phyloP scores from a whole-genome alignment of 2,329 filamentous ascomycete species.

The Anthostomella pinea region DNA sequence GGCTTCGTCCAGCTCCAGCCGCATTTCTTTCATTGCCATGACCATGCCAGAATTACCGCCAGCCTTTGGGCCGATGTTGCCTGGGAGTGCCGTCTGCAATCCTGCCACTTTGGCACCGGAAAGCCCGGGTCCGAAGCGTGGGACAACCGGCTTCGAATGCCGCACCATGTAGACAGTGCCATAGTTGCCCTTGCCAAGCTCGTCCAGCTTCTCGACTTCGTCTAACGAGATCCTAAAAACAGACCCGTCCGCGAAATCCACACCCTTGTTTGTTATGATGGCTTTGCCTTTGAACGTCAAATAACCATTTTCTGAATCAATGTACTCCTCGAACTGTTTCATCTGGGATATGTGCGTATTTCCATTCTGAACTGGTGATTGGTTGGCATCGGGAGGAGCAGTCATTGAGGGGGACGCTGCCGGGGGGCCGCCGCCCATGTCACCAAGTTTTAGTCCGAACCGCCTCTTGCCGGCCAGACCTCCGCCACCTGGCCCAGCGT shows the following conservation, averaged over 20 bases:
- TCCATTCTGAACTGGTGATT: slow-evolving; percentile 31
- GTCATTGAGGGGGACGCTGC: slow-evolving; percentile 42
- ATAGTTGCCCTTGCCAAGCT: slow-evolving; percentile 97
- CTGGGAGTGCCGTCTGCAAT: slow-evolving; percentile 37
- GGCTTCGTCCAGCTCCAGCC: slow-evolving; percentile 89
- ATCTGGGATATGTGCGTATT: slow-evolving; percentile 46
- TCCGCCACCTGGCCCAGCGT: slow-evolving; percentile 13
- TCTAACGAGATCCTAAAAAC: slow-evolving; percentile 94
- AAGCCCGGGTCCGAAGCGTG: slow-evolving; percentile 58
- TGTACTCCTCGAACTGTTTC: slow-evolving; percentile 69
- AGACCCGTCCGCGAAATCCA: slow-evolving; percentile 86
- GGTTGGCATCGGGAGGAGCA: slow-evolving; percentile 35
- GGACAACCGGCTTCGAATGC: slow-evolving; percentile 66
- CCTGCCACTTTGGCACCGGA: slow-evolving; percentile 44
- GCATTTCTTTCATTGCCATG: slow-evolving; percentile 99
- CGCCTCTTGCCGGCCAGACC: slow-evolving; percentile 62
- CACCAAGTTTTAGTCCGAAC: slow-evolving; percentile 60
- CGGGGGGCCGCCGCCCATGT: slow-evolving; percentile 40
- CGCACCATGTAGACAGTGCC: slow-evolving; percentile 96
- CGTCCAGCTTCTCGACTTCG: slow-evolving; percentile 84
- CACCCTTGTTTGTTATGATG: slow-evolving; percentile 80
- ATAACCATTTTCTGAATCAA: slow-evolving; percentile 88
- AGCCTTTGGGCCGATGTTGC: slow-evolving; percentile 27
- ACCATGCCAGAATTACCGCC: slow-evolving; percentile 65
- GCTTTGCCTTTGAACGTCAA: slow-evolving; percentile 93